A percentile compares a stretch with the other conserved stretches of the same genome.
Conservation (phyloP, 1,284 basidiomycete species). For the Tilletia indica region DNA sequence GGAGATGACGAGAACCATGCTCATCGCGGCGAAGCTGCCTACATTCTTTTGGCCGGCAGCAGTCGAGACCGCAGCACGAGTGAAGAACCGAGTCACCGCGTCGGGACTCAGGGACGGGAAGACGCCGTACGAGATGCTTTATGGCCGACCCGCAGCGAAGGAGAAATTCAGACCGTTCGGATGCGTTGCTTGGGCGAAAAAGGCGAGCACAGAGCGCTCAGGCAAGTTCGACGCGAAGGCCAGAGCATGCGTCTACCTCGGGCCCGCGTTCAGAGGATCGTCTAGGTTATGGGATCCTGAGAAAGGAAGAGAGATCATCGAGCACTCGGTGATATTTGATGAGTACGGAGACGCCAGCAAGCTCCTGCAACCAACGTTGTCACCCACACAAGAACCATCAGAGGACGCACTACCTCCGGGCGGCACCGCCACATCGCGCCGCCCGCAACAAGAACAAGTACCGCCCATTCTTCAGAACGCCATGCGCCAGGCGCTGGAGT, state of each 20-base stretch:
- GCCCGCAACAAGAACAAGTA: too few relatives aligned
- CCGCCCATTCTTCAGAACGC: too few relatives aligned
- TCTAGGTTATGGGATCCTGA: not conserved
- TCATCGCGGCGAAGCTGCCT: conserved; percentile 3
- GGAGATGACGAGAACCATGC: conserved; percentile 6
- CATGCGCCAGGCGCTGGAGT: too few relatives aligned
- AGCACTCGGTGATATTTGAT: not conserved
- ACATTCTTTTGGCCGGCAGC: conserved; percentile 14
- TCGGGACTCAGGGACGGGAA: not conserved
- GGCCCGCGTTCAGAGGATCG: not conserved
- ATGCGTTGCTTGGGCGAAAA: conserved; percentile 6
- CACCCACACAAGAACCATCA: too few relatives aligned
- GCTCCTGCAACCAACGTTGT: not conserved
- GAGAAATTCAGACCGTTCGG: not conserved
- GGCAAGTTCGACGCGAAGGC: conserved; percentile 6
- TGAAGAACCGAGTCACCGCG: not conserved
- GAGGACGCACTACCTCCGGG: too few relatives aligned
- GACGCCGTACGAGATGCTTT: not conserved
- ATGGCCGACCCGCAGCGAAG: not conserved
- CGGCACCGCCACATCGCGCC: too few relatives aligned
- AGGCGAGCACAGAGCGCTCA: not conserved
- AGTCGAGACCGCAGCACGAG: not conserved
- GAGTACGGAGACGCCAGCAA: not conserved
- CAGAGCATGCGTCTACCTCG: not conserved
- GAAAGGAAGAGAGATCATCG: not conserved